Base-by-base conservation (phyloP, 495 filamentous ascomycete genomes). In the Apodospora peruviana region DNA sequence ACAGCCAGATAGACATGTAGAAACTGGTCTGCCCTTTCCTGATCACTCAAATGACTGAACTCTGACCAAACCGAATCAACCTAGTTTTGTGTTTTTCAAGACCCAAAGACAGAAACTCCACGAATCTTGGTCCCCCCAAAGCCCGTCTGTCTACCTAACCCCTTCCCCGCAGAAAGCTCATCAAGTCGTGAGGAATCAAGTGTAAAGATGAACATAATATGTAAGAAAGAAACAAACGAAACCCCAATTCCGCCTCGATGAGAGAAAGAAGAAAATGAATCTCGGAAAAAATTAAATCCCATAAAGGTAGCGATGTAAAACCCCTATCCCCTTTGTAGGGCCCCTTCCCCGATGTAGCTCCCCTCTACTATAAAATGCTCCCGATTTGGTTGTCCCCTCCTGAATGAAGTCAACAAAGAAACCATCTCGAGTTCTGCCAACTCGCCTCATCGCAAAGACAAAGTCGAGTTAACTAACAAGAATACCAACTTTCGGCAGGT, bases 111-210 rank as follows among this genome's bases (percentile, higher is more conserved):
- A n/a, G n/a, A n/a, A n/a, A n/a, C n/a, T n/a, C n/a, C n/a, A n/a
- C n/a, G n/a, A n/a, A n/a, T n/a, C n/a, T n/a, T n/a, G n/a, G n/a
- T n/a, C n/a, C n/a, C n/a, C n/a, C n/a, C n/a, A n/a, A n/a, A n/a
- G n/a, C n/a, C n/a, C n/a, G n/a, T 34, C 34, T 37, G 19, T 46
- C 32, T 51, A 43, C 29, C 38, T 45, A 20, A 35, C 18, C 18
- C 19, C 27, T 40, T 7, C 24, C 52, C 36, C 48, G 14, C n/a
- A n/a, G n/a, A n/a, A 39, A 39, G 34, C 48, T 65, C 61, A 51
- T 65, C 42, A 62, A 56, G 48, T 65, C 61, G 40, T 65, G 42
- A 62, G 49, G 38, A 43, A n/a, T n/a, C n/a, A n/a, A n/a, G n/a
- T 56, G 47, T 40, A 56, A 37, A 14, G 17, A 22, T 29, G 32